Evolutionary conservation across 306 rosid genomes (phyloP).

Genomic region (Heteromeles arbutifolia): DNA sequence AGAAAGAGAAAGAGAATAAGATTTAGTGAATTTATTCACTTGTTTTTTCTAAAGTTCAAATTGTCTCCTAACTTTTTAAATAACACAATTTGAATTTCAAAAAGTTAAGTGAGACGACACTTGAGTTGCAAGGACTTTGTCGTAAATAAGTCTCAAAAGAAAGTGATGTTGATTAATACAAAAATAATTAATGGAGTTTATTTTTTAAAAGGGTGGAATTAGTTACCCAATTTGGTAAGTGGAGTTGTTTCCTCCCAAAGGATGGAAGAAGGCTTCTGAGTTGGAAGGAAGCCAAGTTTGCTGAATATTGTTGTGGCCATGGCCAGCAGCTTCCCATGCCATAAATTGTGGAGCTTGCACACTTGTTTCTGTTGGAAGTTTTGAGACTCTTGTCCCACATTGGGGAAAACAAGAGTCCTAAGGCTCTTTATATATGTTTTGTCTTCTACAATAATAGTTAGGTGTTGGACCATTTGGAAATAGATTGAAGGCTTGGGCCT

Average conservation of each 20-base stretch:
- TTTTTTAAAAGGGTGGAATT: neutral
- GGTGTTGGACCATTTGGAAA: too few relatives aligned
- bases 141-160: neutral
- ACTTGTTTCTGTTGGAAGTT: too few relatives aligned
- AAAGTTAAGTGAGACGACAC: neutral
- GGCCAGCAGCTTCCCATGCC: conserved; percentile 45
- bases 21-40: neutral
- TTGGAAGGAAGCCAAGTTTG: conserved; percentile 32
- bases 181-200: neutral
- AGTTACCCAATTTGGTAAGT: conserved; percentile 65
- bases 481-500: too few relatives aligned
- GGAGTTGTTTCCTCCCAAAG: conserved; percentile 40
- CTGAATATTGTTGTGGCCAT: conserved; percentile 12
- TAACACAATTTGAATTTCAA: neutral
- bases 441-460: too few relatives aligned
- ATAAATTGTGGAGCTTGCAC: conserved; percentile 22
- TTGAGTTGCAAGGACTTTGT: neutral
- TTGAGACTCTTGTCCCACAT: too few relatives aligned
- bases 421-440: too few relatives aligned
- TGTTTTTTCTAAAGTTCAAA: too few relatives aligned
- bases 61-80: too few relatives aligned
- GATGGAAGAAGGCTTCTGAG: conserved; percentile 44
- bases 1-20: too few relatives aligned
- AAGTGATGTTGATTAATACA: neutral
- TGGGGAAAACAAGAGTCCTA: too few relatives aligned